Evolutionary conservation across 192 early-diverging fungal species (phyloP), one percentile per base, ranked within the genome.

Genomic region (Coemansia reversa): DNA sequence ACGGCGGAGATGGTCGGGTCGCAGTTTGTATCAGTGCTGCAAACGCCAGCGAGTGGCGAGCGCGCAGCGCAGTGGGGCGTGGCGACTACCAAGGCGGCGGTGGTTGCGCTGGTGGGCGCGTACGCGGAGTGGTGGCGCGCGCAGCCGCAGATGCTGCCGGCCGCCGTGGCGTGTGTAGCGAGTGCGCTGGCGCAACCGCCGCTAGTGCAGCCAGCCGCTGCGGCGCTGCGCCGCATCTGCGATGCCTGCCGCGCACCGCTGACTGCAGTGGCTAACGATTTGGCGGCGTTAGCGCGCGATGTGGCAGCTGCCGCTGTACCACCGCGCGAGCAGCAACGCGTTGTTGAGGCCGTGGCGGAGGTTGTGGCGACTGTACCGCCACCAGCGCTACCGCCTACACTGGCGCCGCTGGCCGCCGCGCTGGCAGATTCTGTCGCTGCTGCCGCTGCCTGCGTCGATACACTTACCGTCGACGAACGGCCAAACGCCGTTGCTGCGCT

Each of bases 181-280:
- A 81, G 86, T 0, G 84, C 82, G 48, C 58, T 91, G 51, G 82
- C 76, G 29, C 74, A 86, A 20, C 82, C 87, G 0, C 62, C 79
- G 53, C 64, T 88, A 6, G 85, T 89, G 8, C 74, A 71, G 4
- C 55, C 78, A n/a, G 88, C 90, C 3, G 89, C 86, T n/a, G 75
- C 75, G 4, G 81, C 88, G 1, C 86, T 91, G 14, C 84, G 87
- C 16, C 81, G 82, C 29, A 85, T 91, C 42, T 91, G 90, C 63
- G 88, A 91, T 53, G 83, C 81, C 50, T 91, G 90, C 62, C 84
- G 88, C 35, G 79, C 84, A 23, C 80, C 84, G n/a, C 67, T 91
- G 3, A 72, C 87, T 1, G 83, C 76, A 1, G 86, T 79, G 0
- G 75, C 88, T 9, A 85, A 83, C 42, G 81, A 72, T 32, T 78